Evolutionary conservation across 345 rosid species (phyloP), one percentile per base, ranked within the genome.

Genomic region (Aquilaria yunnanensis): DNA sequence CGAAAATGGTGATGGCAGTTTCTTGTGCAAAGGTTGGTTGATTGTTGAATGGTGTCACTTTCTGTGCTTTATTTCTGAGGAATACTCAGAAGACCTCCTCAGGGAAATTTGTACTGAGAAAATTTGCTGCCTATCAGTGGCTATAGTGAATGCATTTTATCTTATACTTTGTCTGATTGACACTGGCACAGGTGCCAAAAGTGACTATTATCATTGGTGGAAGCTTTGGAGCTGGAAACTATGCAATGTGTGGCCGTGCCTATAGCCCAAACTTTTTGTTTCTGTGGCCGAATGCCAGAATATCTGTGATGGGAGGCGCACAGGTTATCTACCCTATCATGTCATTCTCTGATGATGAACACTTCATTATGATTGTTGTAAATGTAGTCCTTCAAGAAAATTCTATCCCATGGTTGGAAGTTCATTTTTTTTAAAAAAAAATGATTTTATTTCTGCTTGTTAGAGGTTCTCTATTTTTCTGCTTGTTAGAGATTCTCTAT

Each of bases 181-280:
- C 9, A 45, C 37, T 37, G 48, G 68, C 74, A 16, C 77, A 90
- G 97, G 96, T 93, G 13, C 98, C 97, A 48, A 93, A 88, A 78
- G 73, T 90, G 59, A 90, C 98, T 14, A 77, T 93, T 3, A 82
- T 90, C 34, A 87, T 88, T 5, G 97, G 98, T 57, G 96, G 97
- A 74, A 90, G 98, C 74, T 90, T 87, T 59, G 98, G 98, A 66
- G 98, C 98, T 56, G 98, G 98, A 72, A 88, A 93, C 71, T 90
- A 90, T 68, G 97, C 98, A 12, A 93, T 93, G 98, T 93, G 98
- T 63, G 98, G 98, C 4, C 97, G 96, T 75, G 98, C 98, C 34
- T 93, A 78, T 61, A 88, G 80, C 74, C 96, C 98, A 53, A 70
- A 81, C 70, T 93, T 93, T 74, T 69, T 93, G 87, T 93, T 93